Percentiles rank a stretch among this genome's conserved stretches.
These are phyloP conservation scores for Sporopachydermia quercuum DNA, from an alignment of 805 yeast species.

Conservation along the genomic window DNA sequence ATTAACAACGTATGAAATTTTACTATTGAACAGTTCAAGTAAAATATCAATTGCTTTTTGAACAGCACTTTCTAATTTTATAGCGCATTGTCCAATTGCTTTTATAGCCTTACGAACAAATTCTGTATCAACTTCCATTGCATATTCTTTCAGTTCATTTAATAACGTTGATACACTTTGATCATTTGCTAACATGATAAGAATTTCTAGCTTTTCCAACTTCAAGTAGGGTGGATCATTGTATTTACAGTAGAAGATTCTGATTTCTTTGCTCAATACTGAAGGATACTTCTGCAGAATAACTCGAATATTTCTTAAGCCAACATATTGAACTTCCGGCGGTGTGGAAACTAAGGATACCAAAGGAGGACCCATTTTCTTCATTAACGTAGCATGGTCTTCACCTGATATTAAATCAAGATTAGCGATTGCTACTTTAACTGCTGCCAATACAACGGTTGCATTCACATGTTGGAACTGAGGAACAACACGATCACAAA, in stretches of 20 bases:
- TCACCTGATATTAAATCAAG: conserved; percentile 32
- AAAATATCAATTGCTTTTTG: conserved; percentile 49
- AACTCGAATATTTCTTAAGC: conserved; percentile 79
- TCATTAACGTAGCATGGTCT: conserved; percentile 31
- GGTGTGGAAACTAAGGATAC: conserved; percentile 79
- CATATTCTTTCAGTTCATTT: conserved; percentile 70
- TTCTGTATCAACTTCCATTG: conserved; percentile 71
- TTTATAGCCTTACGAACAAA: conserved; percentile 81
- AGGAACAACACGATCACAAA: conserved; percentile 81
- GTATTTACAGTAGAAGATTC: conserved; percentile 80
- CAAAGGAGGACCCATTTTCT: conserved; percentile 69
- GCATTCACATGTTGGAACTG: conserved; percentile 96
- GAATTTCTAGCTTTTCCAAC: conserved; percentile 79
- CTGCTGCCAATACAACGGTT: conserved; percentile 76
- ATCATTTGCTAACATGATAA: conserved; percentile 62
- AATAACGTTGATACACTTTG: conserved; percentile 45
- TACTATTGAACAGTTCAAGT: conserved; percentile 42
- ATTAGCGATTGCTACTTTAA: conserved; percentile 68
- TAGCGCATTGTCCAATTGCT: conserved; percentile 81
- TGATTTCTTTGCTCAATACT: conserved; percentile 59
- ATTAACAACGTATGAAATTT: conserved; percentile 61
- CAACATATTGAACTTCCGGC: conserved; percentile 91
- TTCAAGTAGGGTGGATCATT: conserved; percentile 82
- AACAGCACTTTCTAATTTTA: conserved; percentile 52
- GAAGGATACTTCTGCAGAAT: conserved; percentile 80